Conservation (phyloP, 1,284 basidiomycete genomes). For the Exobasidium cylindrosporum region DNA sequence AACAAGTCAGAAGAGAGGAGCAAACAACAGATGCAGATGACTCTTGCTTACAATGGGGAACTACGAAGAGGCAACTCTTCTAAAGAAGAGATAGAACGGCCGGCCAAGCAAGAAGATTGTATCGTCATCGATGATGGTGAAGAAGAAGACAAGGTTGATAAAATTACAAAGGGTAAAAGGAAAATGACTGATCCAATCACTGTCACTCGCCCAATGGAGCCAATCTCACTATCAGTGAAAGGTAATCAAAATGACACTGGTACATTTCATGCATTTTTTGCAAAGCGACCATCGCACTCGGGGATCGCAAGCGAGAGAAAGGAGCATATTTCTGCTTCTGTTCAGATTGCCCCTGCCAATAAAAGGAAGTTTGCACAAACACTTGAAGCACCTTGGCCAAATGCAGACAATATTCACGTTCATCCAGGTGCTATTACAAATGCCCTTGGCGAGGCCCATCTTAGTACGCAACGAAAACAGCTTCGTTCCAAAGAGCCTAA, state of each 20-base stretch:
- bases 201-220: neutral
- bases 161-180: neutral
- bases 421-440: neutral
- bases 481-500: neutral
- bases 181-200: neutral
- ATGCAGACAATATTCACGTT: neutral
- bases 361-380: neutral
- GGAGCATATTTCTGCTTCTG: neutral
- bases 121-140: conserved; percentile 2
- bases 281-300: conserved; percentile 7
- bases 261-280: neutral
- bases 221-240: neutral
- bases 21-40: conserved; percentile 2
- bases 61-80: neutral
- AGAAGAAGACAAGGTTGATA: neutral
- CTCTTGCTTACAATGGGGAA: neutral
- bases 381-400: neutral
- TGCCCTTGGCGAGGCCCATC: neutral
- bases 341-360: neutral
- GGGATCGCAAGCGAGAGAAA: too few relatives aligned
- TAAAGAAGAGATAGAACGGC: neutral
- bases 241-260: neutral
- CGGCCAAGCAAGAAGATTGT: neutral
- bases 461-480: neutral
- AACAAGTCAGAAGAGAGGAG: neutral